Base-by-base conservation (phyloP, 148 eudicot species). In the Linanthus parryae region DNA sequence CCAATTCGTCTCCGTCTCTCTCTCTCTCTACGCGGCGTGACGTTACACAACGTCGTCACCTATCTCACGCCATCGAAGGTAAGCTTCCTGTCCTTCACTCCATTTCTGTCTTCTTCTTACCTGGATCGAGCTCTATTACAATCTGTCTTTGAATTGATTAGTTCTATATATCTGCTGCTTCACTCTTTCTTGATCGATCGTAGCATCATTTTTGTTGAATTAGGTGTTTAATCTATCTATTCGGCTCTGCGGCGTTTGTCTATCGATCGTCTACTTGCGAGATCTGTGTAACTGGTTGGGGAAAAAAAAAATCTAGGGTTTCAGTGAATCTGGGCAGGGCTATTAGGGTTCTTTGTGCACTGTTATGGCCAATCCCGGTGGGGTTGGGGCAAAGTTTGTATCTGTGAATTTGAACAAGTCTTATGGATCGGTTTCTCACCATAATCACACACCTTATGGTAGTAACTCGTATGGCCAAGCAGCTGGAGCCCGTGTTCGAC, bases 321-420 rank as follows among this genome's bases (percentile, higher is more conserved):
- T 19, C 19, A 2, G 55, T 15, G 56, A 47, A 31, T 52, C 79
- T 79, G 78, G 64, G 45, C 52, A 60, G 71, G 72, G 68, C 64
- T 31, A 63, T 36, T 24, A 49, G 67, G 62, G 57, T 57, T 44
- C 20, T 28, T 75, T 35, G 56, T 70, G 56, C 52, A 64, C 59
- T 56, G 64, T 62, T 21, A 92, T 92, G 98, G 95, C 98, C 74
- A 87, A 85, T 75, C 67, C 79, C 44, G 65, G 78, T 30, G 79
- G 88, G 57, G 71, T 53, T 22, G 80, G 84, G 27, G 60, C 82
- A 54, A 91, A 80, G 63, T 91, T 81, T 61, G 75, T 65, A 28
- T 75, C 98, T 17, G 87, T 84, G 70, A 87, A 92, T 84, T 74
- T 87, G 59, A 87, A 84, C 63, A 92, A 92, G 69, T 92, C 87